These are phyloP conservation scores for Claviceps capensis DNA, from an alignment of 2,329 filamentous ascomycete species.

Conservation along the genomic window DNA sequence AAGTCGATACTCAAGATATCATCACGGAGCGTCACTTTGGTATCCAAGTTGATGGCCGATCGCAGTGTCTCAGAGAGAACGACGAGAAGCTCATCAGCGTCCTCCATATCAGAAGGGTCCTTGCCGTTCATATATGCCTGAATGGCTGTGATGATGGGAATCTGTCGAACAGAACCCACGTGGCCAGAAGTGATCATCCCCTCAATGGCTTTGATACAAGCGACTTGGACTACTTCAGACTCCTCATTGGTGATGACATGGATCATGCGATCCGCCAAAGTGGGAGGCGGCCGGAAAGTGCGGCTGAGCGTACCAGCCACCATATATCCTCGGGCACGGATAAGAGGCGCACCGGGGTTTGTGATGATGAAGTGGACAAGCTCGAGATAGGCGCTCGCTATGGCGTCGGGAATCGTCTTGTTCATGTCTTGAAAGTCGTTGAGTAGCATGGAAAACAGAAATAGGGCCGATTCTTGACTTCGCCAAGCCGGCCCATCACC, in stretches of 20 bases:
- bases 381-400: constrained; percentile 62
- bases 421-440: constrained; percentile 71
- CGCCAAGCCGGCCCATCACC: constrained; percentile 38
- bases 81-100: constrained; percentile 84
- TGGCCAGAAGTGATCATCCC: constrained; percentile 42
- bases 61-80: constrained; percentile 78
- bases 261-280: constrained; percentile 59
- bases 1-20: constrained; percentile 65
- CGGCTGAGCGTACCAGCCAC: constrained; percentile 69
- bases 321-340: constrained; percentile 77
- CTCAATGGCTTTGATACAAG: constrained; percentile 79
- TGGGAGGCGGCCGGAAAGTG: constrained; percentile 48
- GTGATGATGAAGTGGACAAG: constrained; percentile 68
- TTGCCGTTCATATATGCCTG: constrained; percentile 65
- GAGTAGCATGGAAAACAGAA: constrained; percentile 70
- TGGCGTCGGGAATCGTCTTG: constrained; percentile 53
- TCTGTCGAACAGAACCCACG: constrained; percentile 42
- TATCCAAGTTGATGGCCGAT: constrained; percentile 69
- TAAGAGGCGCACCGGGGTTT: constrained; percentile 54
- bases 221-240: constrained; percentile 81
- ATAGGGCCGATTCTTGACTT: constrained; percentile 67
- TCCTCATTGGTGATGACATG: constrained; percentile 61
- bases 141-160: constrained; percentile 45
- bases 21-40: constrained; percentile 56
- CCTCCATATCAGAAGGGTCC: constrained; percentile 70